A percentile compares a stretch with the other conserved stretches of the same genome.
Conservation (phyloP, 345 rosid genomes). For the Trapa incisa region DNA sequence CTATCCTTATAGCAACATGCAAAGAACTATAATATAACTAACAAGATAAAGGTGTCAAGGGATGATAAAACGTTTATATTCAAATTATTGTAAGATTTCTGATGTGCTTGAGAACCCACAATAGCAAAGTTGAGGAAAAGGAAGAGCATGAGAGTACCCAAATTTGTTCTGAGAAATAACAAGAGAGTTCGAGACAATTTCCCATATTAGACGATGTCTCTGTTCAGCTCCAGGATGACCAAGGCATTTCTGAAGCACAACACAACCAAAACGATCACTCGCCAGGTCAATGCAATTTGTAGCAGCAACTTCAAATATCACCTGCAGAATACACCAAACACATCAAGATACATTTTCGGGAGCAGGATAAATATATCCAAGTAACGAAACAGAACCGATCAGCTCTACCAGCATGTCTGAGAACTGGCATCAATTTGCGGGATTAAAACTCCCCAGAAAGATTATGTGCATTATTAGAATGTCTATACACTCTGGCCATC, state of each 20-base stretch:
- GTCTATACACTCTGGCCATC: neutral
- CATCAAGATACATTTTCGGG: no score
- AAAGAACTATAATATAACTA: neutral
- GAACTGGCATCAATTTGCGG: neutral
- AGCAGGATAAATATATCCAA: no score
- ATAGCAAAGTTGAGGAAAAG: neutral
- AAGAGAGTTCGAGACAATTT: slow-evolving; percentile 51
- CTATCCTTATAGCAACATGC: neutral
- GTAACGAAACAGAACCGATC: no score
- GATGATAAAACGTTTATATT: no score
- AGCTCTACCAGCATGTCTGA: no score
- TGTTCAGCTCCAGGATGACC: slow-evolving; percentile 37
- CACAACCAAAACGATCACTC: slow-evolving; percentile 66
- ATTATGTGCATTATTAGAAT: neutral
- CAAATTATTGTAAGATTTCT: neutral
- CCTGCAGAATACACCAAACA: slow-evolving; percentile 21
- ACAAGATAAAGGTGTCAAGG: neutral
- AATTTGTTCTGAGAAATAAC: slow-evolving; percentile 68
- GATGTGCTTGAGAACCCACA: neutral
- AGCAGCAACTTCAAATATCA: slow-evolving; percentile 58
- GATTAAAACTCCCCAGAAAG: neutral
- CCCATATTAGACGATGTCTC: slow-evolving; percentile 27
- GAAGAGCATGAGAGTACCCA: slow-evolving; percentile 34
- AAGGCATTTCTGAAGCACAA: slow-evolving; percentile 75
- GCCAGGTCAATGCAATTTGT: slow-evolving; percentile 62